Percentiles rank a stretch among this genome's conserved stretches.
Conservation (phyloP, 2,329 filamentous ascomycete species). For the Aspergillus ruber region DNA sequence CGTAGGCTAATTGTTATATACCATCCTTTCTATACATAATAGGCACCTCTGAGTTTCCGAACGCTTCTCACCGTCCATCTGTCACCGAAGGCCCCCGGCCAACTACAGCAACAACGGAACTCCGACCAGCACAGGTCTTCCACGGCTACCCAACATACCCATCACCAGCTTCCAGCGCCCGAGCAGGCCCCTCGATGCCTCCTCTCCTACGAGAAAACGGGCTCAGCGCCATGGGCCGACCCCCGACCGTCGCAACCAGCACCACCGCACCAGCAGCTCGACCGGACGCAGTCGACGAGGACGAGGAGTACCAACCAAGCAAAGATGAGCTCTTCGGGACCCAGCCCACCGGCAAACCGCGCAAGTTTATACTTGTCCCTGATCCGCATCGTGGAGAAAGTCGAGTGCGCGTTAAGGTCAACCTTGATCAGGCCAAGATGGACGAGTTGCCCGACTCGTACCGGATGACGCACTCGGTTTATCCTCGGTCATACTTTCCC, state of each 20-base stretch:
- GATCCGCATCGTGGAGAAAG: conserved; percentile 69
- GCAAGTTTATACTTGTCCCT: conserved; percentile 95
- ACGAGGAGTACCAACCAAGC: conserved; percentile 24
- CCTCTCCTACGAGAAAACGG: conserved; percentile 55
- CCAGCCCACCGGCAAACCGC: conserved; percentile 80
- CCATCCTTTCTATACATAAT: conserved; percentile 17
- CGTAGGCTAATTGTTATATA: conserved; percentile 37
- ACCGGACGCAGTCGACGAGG: conserved; percentile 16
- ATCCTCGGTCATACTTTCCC: conserved; percentile 84
- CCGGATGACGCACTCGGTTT: conserved; percentile 82
- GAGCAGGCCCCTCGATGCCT: conserved; percentile 54
- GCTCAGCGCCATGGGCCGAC: conserved; percentile 38
- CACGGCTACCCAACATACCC: conserved; percentile 63
- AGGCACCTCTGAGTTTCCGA: conserved; percentile 33
- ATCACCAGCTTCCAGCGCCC: conserved; percentile 44
- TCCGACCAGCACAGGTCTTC: conserved; percentile 70
- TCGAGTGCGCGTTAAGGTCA: conserved; percentile 81
- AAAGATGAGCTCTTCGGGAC: conserved; percentile 75
- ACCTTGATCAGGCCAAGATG: conserved; percentile 87
- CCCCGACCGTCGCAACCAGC: conserved; percentile 28
- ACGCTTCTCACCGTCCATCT: conserved; percentile 55
- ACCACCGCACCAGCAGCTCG: conserved; percentile 8
- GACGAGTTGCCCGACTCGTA: conserved; percentile 95
- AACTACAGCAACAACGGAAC: conserved; percentile 52
- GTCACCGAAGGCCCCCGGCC: conserved; percentile 49